Evolutionary conservation across 2,329 filamentous ascomycete species (phyloP).

Genomic region (Penicillium sp.): DNA sequence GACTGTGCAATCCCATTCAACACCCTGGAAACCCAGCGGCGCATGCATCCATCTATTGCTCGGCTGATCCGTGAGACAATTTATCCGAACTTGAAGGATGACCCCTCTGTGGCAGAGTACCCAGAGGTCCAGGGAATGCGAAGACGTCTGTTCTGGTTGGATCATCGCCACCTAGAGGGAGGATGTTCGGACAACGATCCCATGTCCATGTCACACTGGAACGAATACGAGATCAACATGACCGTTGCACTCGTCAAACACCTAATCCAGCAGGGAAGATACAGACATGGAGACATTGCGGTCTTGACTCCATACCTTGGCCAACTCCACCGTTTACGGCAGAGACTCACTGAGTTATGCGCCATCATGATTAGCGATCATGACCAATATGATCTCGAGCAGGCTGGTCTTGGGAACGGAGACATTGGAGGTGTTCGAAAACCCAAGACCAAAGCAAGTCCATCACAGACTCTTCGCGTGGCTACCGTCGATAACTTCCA

Average conservation of each 20-base stretch:
- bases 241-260: slow-evolving; percentile 60
- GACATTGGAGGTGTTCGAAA: slow-evolving; percentile 23
- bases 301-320: slow-evolving; percentile 62
- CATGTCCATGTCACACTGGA: slow-evolving; percentile 45
- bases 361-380: slow-evolving; percentile 63
- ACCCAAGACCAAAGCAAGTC: slow-evolving; percentile 38
- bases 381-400: slow-evolving; percentile 55
- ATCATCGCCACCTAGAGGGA: slow-evolving; percentile 47
- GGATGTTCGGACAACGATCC: slow-evolving; percentile 21
- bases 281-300: slow-evolving; percentile 60
- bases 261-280: slow-evolving; percentile 61
- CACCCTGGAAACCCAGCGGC: slow-evolving; percentile 56
- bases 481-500: slow-evolving; percentile 74
- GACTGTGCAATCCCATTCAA: slow-evolving; percentile 34
- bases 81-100: slow-evolving; percentile 57
- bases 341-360: slow-evolving; percentile 44
- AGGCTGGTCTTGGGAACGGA: slow-evolving; percentile 36
- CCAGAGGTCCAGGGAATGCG: slow-evolving; percentile 49
- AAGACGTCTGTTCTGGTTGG: slow-evolving; percentile 51
- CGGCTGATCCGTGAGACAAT: slow-evolving; percentile 52
- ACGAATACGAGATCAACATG: slow-evolving; percentile 60
- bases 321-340: slow-evolving; percentile 49
- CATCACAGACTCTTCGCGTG: slow-evolving; percentile 51
- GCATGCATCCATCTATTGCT: slow-evolving; percentile 64
- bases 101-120: slow-evolving; percentile 33